Evolutionary conservation across 768 basidiomycete genomes (phyloP).

Genomic region (Steccherinum ochraceum): DNA sequence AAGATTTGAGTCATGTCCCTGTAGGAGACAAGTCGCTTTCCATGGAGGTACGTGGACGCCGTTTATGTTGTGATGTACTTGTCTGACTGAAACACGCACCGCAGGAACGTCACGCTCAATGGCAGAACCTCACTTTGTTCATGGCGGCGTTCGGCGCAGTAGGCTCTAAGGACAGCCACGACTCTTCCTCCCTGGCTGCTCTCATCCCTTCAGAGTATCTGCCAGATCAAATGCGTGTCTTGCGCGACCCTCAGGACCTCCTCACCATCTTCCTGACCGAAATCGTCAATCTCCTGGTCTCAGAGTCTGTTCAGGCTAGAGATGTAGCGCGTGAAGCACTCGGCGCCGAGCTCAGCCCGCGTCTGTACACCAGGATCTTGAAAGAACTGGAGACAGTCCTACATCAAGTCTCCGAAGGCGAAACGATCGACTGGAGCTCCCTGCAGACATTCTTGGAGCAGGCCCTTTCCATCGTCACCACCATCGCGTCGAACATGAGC

Average conservation of each 20-base stretch:
- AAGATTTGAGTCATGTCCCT: conserved; percentile 23
- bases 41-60: conserved; percentile 26
- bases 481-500: conserved; percentile 69
- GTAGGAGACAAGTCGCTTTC: conserved; percentile 31
- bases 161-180: conserved; percentile 37
- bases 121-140: conserved; percentile 81
- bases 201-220: conserved; percentile 52
- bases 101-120: conserved; percentile 71
- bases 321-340: conserved; percentile 78
- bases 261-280: conserved; percentile 62
- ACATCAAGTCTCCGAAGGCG: conserved; percentile 41
- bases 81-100: conserved; percentile 5
- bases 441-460: conserved; percentile 66
- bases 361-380: conserved; percentile 60
- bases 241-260: conserved; percentile 50
- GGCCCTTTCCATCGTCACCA: conserved; percentile 68
- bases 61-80: background rate
- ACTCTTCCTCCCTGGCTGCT: conserved; percentile 41
- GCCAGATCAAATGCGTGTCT: conserved; percentile 68
- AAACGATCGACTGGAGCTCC: conserved; percentile 37
- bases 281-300: conserved; percentile 62
- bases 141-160: conserved; percentile 68
- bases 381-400: conserved; percentile 64
- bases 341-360: conserved; percentile 70
- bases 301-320: conserved; percentile 59